Base-by-base conservation (phyloP, 345 rosid species). In the Syzygium grande region DNA sequence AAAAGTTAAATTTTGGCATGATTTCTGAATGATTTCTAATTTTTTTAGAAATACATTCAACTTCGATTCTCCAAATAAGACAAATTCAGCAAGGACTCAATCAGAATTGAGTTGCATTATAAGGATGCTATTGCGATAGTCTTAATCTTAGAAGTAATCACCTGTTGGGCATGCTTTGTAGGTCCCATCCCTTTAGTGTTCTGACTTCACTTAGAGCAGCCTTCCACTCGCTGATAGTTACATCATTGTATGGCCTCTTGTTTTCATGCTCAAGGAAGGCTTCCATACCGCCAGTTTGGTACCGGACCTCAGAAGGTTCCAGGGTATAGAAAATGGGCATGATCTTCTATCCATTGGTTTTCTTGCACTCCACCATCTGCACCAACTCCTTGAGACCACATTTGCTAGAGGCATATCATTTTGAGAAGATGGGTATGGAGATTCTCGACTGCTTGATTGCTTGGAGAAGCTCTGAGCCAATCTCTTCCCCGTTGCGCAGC, bases 371-470 rank as follows among this genome's bases (percentile, higher is more conserved):
- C 49, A 51, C 56, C 54, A 65, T 51, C 6, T 29, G 68, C 11
- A 25, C 27, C 56, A 68, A 34, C 58, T 68, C 87, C 16, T 7
- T 5, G 55, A 86, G 54, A 80, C 84, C 52, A 51, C 84, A 52
- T 46, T 46, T 9, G 51, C 87, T 86, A 12, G 9, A 29, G 19
- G 61, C 61, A 52, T 49, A 65, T 9, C 13, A 4, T 51, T 51
- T 65, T 38, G 84, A 86, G 87, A 86, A 68, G 87, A 86, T 86
- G 84, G 87, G 87, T 2, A 86, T 86, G 49, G 23, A 49, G 11
- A 86, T 17, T 23, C 22, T 34, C 29, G 34, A 86, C 51, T 23
- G 38, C 22, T 34, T 51, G 84, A 86, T 25, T 23, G 53, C 22
- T 61, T 51, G 65, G n/a, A 54, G 23, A 63, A 85, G 55, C 86